Percentiles rank a stretch among this genome's conserved stretches.
Conservation (phyloP, 2,329 filamentous ascomycete species). For the Colletotrichum sp. region DNA sequence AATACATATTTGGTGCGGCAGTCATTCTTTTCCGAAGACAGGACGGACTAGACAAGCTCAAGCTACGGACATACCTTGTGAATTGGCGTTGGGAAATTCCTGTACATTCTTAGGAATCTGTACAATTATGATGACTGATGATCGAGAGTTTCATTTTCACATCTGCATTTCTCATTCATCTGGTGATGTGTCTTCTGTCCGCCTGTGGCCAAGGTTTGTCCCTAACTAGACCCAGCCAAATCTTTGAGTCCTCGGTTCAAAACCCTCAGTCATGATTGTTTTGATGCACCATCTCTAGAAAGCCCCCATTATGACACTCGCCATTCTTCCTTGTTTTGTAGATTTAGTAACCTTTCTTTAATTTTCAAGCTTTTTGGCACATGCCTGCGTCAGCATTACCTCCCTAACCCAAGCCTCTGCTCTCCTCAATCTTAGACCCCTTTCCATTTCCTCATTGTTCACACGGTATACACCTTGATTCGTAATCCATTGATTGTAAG, state of each 20-base stretch:
- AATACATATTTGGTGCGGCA: background rate
- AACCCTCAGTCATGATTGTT: background rate
- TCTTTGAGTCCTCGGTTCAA: background rate
- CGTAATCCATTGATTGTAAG: background rate
- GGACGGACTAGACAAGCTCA: slow-evolving; percentile 2
- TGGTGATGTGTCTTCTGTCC: background rate
- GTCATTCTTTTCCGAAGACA: background rate
- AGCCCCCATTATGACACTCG: background rate
- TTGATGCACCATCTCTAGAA: background rate
- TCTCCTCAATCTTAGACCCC: background rate
- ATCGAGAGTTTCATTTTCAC: background rate
- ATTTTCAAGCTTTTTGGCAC: background rate
- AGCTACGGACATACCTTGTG: background rate
- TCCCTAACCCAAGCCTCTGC: background rate
- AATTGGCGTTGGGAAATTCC: background rate
- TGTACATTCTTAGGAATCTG: slow-evolving; percentile 11
- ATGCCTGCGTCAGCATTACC: background rate
- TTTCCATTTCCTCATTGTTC: background rate
- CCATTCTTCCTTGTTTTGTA: background rate
- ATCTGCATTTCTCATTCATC: background rate
- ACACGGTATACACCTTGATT: background rate
- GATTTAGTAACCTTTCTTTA: background rate
- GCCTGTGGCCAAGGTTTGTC: background rate
- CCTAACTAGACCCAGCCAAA: background rate
- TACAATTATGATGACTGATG: slow-evolving; percentile 9